Conservation (phyloP, 257 asterid species). For the Solanum microdontum region DNA sequence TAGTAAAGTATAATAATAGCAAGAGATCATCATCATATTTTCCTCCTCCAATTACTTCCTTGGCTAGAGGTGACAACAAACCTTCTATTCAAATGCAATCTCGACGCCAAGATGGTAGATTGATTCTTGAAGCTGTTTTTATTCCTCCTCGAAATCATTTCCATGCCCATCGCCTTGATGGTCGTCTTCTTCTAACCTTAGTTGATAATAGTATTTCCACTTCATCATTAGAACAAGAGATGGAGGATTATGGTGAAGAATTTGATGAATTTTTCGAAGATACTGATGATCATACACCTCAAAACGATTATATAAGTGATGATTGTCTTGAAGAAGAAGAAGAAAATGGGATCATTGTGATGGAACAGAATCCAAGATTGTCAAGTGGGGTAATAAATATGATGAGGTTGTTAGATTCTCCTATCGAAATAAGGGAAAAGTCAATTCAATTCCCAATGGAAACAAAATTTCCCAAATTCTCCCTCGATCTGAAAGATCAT, state of each 20-base stretch:
- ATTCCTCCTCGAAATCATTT: slow-evolving; percentile 42
- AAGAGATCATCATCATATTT: slow-evolving; percentile 30
- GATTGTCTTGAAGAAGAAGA: not conserved
- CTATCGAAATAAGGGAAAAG: not conserved
- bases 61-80: slow-evolving; percentile 31
- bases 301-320: not conserved
- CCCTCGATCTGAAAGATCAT: not conserved
- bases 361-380: slow-evolving; percentile 11
- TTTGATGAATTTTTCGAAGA: slow-evolving; percentile 6
- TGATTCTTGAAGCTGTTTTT: slow-evolving; percentile 65
- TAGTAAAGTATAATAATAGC: slow-evolving; percentile 17
- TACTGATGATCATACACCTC: slow-evolving; percentile 8
- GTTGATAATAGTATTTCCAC: not conserved
- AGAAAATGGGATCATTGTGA: not conserved
- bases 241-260: slow-evolving; percentile 7
- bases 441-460: not conserved
- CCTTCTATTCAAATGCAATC: slow-evolving; percentile 48
- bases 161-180: slow-evolving; percentile 47
- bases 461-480: not conserved
- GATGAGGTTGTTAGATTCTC: slow-evolving; percentile 2
- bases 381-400: slow-evolving; percentile 23
- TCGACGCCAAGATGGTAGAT: slow-evolving; percentile 49
- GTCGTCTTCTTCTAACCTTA: slow-evolving; percentile 58
- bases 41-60: slow-evolving; percentile 72
- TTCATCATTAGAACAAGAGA: not conserved